phyloP scores from a whole-genome alignment of 495 filamentous ascomycete species.

The Glarea lozoyensis region DNA sequence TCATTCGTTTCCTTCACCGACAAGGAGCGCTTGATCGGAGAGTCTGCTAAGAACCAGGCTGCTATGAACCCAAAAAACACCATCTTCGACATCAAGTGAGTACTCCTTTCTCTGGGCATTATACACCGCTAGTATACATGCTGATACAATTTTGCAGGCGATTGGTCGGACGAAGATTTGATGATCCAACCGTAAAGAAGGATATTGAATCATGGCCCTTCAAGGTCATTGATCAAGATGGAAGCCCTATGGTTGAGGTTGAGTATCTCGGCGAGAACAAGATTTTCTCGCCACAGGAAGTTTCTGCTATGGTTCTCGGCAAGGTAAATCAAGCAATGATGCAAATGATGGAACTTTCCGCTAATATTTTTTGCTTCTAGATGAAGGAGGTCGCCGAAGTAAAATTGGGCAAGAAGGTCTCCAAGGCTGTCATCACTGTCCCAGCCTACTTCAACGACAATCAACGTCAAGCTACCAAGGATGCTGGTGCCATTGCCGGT shows the following conservation, averaged over 20 bases:
- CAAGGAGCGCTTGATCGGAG: constrained; percentile 95
- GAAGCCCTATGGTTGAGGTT: constrained; percentile 88
- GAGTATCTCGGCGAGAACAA: constrained; percentile 91
- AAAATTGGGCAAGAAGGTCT: constrained; percentile 92
- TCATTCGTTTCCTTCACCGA: constrained; percentile 99
- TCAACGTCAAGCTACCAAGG: constrained; percentile 98
- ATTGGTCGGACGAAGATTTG: constrained; percentile 90
- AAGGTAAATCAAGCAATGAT: constrained; percentile 48
- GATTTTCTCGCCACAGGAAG: constrained; percentile 94
- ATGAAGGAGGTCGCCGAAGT: constrained; percentile 98
- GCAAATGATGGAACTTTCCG: not conserved
- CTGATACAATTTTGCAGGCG: constrained; percentile 43
- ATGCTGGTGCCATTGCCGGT: constrained; percentile 93
- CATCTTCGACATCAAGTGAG: constrained; percentile 92
- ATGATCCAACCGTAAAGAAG: constrained; percentile 94
- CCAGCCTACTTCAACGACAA: constrained; percentile 99
- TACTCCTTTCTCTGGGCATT: constrained; percentile 7
- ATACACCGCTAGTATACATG: not conserved
- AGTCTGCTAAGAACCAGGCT: constrained; percentile 99
- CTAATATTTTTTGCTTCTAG: constrained; percentile 28
- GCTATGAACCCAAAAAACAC: constrained; percentile 98
- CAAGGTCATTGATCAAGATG: constrained; percentile 85
- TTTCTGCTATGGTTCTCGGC: constrained; percentile 89
- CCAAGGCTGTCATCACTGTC: constrained; percentile 97
- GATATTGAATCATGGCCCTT: constrained; percentile 98